Conservation (phyloP, 345 rosid genomes). For the Camelina laxa region DNA sequence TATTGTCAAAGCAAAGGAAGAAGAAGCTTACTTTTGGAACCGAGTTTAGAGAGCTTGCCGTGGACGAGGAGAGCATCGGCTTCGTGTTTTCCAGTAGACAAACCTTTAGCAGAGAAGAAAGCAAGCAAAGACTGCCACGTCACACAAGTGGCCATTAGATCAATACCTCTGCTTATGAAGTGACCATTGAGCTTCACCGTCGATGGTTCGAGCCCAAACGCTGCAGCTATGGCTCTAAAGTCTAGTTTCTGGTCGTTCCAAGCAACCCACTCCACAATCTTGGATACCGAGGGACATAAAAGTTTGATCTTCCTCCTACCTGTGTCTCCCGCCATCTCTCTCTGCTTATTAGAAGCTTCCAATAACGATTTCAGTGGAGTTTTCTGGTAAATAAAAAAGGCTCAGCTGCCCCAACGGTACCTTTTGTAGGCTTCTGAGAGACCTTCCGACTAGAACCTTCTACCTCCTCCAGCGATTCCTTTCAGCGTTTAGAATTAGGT, state of each 20-base stretch:
- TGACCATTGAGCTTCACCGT: constrained; percentile 82
- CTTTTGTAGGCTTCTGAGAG: constrained; percentile 8
- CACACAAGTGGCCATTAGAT: constrained; percentile 66
- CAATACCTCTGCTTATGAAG: constrained; percentile 77
- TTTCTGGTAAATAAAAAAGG: constrained; percentile 7
- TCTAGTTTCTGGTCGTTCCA: constrained; percentile 69
- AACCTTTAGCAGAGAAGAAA: constrained; percentile 79
- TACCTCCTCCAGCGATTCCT: constrained; percentile 4
- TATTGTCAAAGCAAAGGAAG: constrained; percentile 14
- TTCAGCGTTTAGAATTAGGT: background rate
- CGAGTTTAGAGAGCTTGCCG: constrained; percentile 68
- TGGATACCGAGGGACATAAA: constrained; percentile 61
- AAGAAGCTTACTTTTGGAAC: constrained; percentile 59
- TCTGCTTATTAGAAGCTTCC: background rate
- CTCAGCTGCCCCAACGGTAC: constrained; percentile 28
- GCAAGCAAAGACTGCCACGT: constrained; percentile 80
- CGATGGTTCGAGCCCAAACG: constrained; percentile 73
- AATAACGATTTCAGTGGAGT: constrained; percentile 7
- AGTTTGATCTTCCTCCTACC: constrained; percentile 57
- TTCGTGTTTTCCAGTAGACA: constrained; percentile 66
- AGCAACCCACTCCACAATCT: constrained; percentile 48
- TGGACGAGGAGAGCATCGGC: constrained; percentile 62
- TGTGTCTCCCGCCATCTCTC: constrained; percentile 33
- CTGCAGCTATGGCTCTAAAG: constrained; percentile 65
- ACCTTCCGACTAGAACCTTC: constrained; percentile 28